Evolutionary conservation across 768 basidiomycete species (phyloP).

Genomic region (Asterophora lycoperdoides): DNA sequence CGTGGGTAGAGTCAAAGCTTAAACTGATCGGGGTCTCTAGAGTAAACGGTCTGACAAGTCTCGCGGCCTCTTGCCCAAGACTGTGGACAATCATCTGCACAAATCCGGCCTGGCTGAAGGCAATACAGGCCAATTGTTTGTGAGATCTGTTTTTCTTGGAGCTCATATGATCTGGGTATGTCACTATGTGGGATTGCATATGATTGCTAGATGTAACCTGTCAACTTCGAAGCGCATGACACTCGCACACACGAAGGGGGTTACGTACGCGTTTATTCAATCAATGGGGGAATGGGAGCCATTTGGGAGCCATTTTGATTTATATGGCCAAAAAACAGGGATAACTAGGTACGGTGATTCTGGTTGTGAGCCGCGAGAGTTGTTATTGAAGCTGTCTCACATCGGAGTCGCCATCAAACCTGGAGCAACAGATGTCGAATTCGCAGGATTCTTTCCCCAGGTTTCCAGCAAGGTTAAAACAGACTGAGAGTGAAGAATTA

Average conservation of each 20-base stretch:
- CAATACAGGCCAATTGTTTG: neutral
- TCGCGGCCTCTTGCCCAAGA: slow-evolving; percentile 2
- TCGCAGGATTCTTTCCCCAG: too few relatives aligned
- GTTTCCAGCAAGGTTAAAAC: too few relatives aligned
- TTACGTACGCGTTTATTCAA: slow-evolving; percentile 1
- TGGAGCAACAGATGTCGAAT: too few relatives aligned
- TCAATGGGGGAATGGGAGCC: too few relatives aligned
- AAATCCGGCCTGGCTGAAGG: neutral
- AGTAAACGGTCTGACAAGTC: slow-evolving; percentile 8
- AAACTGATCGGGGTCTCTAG: slow-evolving; percentile 9
- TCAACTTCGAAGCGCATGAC: neutral
- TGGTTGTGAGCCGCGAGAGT: too few relatives aligned
- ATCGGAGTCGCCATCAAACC: too few relatives aligned
- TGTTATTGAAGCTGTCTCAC: neutral
- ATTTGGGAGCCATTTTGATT: too few relatives aligned
- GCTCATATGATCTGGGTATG: neutral
- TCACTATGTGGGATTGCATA: neutral
- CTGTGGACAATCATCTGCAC: neutral
- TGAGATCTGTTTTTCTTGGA: neutral
- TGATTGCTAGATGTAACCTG: neutral
- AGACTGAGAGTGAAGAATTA: too few relatives aligned
- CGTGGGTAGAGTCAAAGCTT: slow-evolving; percentile 13
- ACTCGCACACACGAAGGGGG: slow-evolving; percentile 1
- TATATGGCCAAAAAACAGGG: too few relatives aligned
- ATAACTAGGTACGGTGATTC: too few relatives aligned